A percentile compares a stretch with the other conserved stretches of the same genome.
Conservation (phyloP, 148 eudicot species). For the Heliosperma pusillum region DNA sequence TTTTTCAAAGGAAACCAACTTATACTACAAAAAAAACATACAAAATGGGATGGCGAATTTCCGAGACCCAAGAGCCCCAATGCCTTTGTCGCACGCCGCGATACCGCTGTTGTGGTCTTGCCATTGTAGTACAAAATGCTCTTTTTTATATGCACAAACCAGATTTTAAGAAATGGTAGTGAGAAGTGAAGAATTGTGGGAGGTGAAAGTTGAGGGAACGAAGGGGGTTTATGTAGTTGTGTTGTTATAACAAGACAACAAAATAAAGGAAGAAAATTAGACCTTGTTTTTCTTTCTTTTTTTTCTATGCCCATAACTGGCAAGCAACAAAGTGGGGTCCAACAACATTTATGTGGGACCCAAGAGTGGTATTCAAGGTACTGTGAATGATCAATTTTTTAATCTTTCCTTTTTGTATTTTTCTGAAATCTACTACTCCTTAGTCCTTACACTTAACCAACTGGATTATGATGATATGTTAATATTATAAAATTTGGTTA, state of each 20-base stretch:
- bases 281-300: conserved; percentile 5
- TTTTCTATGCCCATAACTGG: conserved; percentile 28
- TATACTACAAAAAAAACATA: too few relatives aligned
- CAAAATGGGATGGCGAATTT: conserved; percentile 77
- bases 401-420: conserved; percentile 8
- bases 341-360: conserved; percentile 7
- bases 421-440: conserved; percentile 5
- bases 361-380: background rate
- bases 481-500: background rate
- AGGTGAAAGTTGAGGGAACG: conserved; percentile 16
- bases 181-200: conserved; percentile 10
- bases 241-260: conserved; percentile 22
- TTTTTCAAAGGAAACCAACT: too few relatives aligned
- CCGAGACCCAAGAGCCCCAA: conserved; percentile 95
- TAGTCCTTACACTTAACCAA: conserved; percentile 24
- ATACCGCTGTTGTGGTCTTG: conserved; percentile 66
- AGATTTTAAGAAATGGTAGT: too few relatives aligned
- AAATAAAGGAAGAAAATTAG: background rate
- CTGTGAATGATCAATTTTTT: background rate
- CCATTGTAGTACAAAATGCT: conserved; percentile 48
- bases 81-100: conserved; percentile 81
- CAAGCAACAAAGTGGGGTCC: conserved; percentile 33
- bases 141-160: too few relatives aligned
- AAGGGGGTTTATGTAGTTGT: conserved; percentile 36
- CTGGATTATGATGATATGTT: conserved; percentile 17